phyloP scores from a whole-genome alignment of 768 basidiomycete genomes.

The Tylopilus sp. region DNA sequence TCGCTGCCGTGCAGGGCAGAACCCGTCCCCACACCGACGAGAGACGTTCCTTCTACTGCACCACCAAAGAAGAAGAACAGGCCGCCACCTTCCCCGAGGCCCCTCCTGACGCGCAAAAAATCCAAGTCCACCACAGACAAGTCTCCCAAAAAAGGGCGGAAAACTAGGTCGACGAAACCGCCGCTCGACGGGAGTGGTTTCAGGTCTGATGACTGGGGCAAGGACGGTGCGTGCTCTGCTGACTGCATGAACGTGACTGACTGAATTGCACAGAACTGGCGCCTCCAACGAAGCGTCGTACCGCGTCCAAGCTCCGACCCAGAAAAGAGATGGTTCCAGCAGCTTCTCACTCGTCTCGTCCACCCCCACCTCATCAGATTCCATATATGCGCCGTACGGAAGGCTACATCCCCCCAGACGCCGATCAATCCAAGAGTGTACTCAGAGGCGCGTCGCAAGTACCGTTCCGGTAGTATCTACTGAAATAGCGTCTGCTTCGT shows the following conservation, averaged over 20 bases:
- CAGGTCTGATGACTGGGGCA: constrained; percentile 19
- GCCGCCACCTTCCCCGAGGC: background rate
- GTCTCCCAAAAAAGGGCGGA: constrained; percentile 1
- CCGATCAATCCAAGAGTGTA: constrained; percentile 1
- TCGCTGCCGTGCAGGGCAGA: constrained; percentile 1
- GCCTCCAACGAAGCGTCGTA: background rate
- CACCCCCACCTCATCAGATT: constrained; percentile 21
- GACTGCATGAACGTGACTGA: background rate
- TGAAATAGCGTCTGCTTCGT: background rate
- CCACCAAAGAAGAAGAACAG: constrained; percentile 1
- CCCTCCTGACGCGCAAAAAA: background rate
- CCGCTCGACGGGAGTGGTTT: constrained; percentile 5
- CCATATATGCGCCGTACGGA: constrained; percentile 29
- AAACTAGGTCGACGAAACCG: background rate
- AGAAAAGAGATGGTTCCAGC: constrained; percentile 4
- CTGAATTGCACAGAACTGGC: constrained; percentile 7
- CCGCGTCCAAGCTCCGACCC: background rate
- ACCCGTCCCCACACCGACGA: background rate
- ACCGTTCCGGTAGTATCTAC: background rate
- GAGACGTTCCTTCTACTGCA: background rate
- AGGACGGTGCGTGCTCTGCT: constrained; percentile 16
- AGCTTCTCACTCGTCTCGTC: background rate
- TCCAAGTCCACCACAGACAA: constrained; percentile 1
- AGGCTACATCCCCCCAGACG: constrained; percentile 18
- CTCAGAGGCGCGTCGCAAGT: constrained; percentile 16